Percentiles rank a stretch among this genome's conserved stretches.
Conservation (phyloP, 78 protist species). For the Emiliania huxleyi region DNA sequence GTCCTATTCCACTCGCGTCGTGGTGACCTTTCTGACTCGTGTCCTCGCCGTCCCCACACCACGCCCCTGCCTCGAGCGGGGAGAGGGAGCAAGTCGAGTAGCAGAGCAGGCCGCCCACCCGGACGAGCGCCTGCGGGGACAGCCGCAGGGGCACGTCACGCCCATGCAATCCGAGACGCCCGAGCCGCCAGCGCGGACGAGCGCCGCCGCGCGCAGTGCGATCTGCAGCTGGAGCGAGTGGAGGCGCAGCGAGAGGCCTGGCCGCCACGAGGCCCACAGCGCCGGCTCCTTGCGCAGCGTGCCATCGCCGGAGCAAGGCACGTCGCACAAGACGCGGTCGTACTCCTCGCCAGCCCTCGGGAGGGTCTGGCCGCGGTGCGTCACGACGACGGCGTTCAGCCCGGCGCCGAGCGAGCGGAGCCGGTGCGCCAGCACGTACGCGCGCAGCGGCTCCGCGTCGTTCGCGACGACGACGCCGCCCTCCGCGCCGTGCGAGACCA, state of each 20-base stretch:
- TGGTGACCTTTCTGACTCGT: too few relatives aligned
- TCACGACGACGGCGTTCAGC: neutral
- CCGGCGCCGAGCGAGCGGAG: neutral
- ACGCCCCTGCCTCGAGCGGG: too few relatives aligned
- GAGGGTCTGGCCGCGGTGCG: slow-evolving; percentile 27
- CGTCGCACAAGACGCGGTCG: slow-evolving; percentile 93
- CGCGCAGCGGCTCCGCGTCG: neutral
- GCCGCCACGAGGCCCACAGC: slow-evolving; percentile 84
- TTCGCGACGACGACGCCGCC: slow-evolving; percentile 45
- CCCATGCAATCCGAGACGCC: too few relatives aligned
- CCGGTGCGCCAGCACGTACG: neutral
- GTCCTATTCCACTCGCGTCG: too few relatives aligned
- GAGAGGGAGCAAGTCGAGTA: slow-evolving; percentile 97
- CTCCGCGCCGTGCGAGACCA: neutral
- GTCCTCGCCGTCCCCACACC: too few relatives aligned
- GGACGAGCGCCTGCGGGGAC: too few relatives aligned
- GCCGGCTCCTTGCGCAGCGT: slow-evolving; percentile 91
- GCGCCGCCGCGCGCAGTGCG: slow-evolving; percentile 72
- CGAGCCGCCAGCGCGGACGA: slow-evolving; percentile 58
- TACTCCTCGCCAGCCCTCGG: slow-evolving; percentile 32
- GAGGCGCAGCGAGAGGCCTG: slow-evolving; percentile 7
- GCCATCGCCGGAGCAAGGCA: slow-evolving; percentile 97
- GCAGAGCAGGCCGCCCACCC: slow-evolving; percentile 86
- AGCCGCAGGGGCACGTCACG: too few relatives aligned
- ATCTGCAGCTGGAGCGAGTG: slow-evolving; percentile 83